Evolutionary conservation across 805 yeast genomes (phyloP).

Genomic region (Candida sithepensis): DNA sequence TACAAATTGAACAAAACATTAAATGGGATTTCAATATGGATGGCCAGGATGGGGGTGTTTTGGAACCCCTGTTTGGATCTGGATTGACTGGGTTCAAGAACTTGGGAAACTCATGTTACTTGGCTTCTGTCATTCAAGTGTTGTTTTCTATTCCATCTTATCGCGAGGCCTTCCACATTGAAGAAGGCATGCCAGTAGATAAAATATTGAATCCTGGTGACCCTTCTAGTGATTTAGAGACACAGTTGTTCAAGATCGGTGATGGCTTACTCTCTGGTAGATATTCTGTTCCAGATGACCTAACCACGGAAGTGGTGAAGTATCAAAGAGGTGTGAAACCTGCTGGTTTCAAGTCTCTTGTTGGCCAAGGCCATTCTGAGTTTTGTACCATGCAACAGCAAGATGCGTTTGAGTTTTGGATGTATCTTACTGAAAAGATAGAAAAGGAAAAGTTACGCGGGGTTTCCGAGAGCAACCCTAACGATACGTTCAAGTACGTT

Average conservation of each 20-base stretch:
- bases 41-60: conserved; percentile 61
- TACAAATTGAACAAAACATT: conserved; percentile 88
- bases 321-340: conserved; percentile 81
- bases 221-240: conserved; percentile 63
- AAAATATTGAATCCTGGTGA: conserved; percentile 33
- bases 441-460: conserved; percentile 41
- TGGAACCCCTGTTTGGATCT: conserved; percentile 67
- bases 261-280: conserved; percentile 77
- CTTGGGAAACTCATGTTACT: conserved; percentile 89
- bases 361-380: conserved; percentile 78
- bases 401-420: conserved; percentile 89
- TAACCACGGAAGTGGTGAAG: conserved; percentile 36
- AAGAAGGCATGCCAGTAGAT: conserved; percentile 33
- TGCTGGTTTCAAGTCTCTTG: conserved; percentile 63
- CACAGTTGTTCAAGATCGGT: conserved; percentile 74
- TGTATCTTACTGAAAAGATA: conserved; percentile 60
- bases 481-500: conserved; percentile 59
- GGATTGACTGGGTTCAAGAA: conserved; percentile 83
- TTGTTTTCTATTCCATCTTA: conserved; percentile 47
- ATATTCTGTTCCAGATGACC: conserved; percentile 58
- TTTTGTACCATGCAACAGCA: conserved; percentile 88
- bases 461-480: conserved; percentile 37
- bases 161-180: conserved; percentile 36
- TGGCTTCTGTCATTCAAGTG: conserved; percentile 77
- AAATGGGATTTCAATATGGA: conserved; percentile 90